phyloP scores from a whole-genome alignment of 2,329 filamentous ascomycete species.

The Blumeria hordei region DNA sequence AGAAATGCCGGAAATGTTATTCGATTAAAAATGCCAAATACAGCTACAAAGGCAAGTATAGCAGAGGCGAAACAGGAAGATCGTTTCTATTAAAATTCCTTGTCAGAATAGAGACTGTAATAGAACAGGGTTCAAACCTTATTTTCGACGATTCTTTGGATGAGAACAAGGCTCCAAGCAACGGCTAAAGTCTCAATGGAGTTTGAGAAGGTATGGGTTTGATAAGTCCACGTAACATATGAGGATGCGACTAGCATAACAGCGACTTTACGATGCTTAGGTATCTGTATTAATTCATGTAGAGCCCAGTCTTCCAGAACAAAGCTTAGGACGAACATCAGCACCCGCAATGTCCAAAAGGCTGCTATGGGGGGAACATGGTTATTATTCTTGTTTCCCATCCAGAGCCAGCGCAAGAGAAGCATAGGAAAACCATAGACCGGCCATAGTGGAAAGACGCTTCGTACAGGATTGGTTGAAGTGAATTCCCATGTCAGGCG shows the following conservation, averaged over 20 bases:
- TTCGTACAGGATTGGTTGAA: conserved; percentile 65
- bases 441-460: conserved; percentile 89
- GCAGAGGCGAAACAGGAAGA: conserved; percentile 54
- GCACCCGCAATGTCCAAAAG: conserved; percentile 66
- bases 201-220: conserved; percentile 96
- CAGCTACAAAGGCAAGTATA: conserved; percentile 54
- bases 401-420: conserved; percentile 76
- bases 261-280: conserved; percentile 44
- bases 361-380: conserved; percentile 63
- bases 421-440: conserved; percentile 88
- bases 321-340: conserved; percentile 92
- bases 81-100: conserved; percentile 27
- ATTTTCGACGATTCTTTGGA: conserved; percentile 59
- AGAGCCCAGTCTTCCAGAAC: conserved; percentile 96
- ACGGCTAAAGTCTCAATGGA: conserved; percentile 85
- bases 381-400: conserved; percentile 53
- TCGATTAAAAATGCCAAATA: conserved; percentile 82
- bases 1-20: conserved; percentile 94
- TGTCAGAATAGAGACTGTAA: conserved; percentile 5
- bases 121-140: conserved; percentile 31
- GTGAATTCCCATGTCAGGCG: conserved; percentile 93
- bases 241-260: conserved; percentile 77
- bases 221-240: conserved; percentile 97
- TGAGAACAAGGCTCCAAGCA: conserved; percentile 78
- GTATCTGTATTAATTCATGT: conserved; percentile 64